Conservation (phyloP, 495 filamentous ascomycete species). For the Penicillium chermesinum region DNA sequence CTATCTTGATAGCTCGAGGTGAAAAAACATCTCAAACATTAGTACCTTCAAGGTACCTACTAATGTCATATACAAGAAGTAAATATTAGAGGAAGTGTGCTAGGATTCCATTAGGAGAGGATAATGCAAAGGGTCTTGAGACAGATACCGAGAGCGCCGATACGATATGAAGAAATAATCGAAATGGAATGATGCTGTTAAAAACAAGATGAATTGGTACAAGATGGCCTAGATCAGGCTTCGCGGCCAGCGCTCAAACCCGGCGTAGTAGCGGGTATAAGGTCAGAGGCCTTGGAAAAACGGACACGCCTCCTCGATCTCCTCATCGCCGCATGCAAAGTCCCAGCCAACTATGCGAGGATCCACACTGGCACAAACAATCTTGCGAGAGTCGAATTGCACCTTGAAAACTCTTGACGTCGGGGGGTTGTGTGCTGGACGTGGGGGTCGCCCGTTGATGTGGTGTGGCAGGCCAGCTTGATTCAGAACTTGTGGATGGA, state of each 20-base stretch:
- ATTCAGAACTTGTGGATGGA: conserved; percentile 4
- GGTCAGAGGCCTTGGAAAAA: conserved; percentile 57
- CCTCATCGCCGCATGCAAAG: conserved; percentile 84
- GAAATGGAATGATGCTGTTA: neutral
- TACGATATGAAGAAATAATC: neutral
- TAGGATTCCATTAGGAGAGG: too few species aligned
- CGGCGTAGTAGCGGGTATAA: neutral
- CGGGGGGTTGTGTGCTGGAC: conserved; percentile 6
- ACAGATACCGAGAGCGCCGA: too few species aligned
- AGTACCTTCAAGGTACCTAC: too few species aligned
- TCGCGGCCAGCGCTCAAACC: neutral
- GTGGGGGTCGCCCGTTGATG: conserved; percentile 13
- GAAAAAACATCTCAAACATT: too few species aligned
- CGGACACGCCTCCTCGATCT: conserved; percentile 71
- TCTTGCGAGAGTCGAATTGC: conserved; percentile 90
- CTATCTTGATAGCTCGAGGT: too few species aligned
- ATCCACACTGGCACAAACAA: conserved; percentile 90
- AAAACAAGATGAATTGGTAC: neutral
- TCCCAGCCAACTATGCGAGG: conserved; percentile 95
- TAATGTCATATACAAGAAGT: too few species aligned
- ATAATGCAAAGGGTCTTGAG: too few species aligned
- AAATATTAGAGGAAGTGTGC: too few species aligned
- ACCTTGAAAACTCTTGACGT: conserved; percentile 87
- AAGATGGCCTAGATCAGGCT: neutral
- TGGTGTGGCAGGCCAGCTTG: conserved; percentile 17